Evolutionary conservation across 2,329 filamentous ascomycete genomes (phyloP).

Genomic region (Lojkania enalia): DNA sequence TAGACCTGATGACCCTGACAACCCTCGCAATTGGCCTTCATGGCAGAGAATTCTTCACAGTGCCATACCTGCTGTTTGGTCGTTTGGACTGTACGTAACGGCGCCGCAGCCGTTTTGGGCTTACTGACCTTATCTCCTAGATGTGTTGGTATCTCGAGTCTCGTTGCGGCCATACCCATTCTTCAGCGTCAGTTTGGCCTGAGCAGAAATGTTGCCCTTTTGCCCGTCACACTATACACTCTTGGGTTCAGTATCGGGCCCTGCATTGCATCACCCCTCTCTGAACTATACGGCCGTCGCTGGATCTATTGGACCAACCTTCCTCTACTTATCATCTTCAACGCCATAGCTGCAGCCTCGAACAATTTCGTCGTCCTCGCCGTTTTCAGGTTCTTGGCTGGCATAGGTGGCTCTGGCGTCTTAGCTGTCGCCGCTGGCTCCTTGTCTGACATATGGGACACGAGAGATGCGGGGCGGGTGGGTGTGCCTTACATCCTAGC

Average conservation of each 20-base stretch:
- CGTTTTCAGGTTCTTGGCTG: constrained; percentile 63
- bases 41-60: constrained; percentile 18
- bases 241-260: constrained; percentile 62
- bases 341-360: constrained; percentile 4
- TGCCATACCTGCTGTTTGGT: constrained; percentile 2
- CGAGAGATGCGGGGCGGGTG: constrained; percentile 2
- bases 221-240: constrained; percentile 61
- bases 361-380: constrained; percentile 1
- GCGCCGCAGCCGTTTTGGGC: not conserved
- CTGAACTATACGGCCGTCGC: constrained; percentile 55
- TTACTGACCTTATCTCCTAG: constrained; percentile 2
- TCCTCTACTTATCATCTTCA: constrained; percentile 1
- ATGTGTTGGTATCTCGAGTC: constrained; percentile 1
- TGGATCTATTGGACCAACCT: constrained; percentile 5
- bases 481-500: constrained; percentile 5
- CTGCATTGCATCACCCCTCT: constrained; percentile 59
- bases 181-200: constrained; percentile 7
- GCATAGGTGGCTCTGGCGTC: constrained; percentile 65
- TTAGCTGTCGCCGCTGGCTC: constrained; percentile 36
- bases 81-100: constrained; percentile 1
- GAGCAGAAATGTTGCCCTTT: constrained; percentile 35
- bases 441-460: constrained; percentile 3
- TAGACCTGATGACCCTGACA: constrained; percentile 22
- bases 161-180: constrained; percentile 3
- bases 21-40: constrained; percentile 39